Evolutionary conservation across 2,329 filamentous ascomycete species (phyloP).

Genomic region (Dothistroma septosporum): DNA sequence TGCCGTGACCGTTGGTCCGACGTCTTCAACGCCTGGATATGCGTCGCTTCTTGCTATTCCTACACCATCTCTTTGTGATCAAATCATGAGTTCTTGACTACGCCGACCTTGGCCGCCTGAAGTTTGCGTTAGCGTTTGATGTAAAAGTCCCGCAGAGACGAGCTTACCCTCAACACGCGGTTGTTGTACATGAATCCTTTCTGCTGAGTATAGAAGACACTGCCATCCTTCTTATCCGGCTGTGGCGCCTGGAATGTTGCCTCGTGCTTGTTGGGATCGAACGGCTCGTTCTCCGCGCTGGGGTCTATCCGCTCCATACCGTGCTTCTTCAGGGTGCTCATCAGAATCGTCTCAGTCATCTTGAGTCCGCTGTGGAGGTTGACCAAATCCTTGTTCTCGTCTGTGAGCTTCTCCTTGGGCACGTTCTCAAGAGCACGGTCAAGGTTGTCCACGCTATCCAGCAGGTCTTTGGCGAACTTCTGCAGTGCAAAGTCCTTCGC

Average conservation of each 20-base stretch:
- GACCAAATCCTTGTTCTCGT: conserved; percentile 73
- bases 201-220: conserved; percentile 86
- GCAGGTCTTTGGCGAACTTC: conserved; percentile 86
- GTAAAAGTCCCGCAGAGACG: conserved; percentile 13
- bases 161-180: conserved; percentile 64
- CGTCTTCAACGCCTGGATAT: not conserved
- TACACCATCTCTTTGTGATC: not conserved
- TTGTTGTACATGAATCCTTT: conserved; percentile 96
- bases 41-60: not conserved
- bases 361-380: conserved; percentile 84
- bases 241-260: conserved; percentile 91
- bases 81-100: conserved; percentile 71
- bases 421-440: conserved; percentile 85
- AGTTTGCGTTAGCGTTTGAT: conserved; percentile 25
- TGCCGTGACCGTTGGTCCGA: not conserved
- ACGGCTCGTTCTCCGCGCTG: conserved; percentile 66
- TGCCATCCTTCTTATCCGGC: conserved; percentile 82
- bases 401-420: conserved; percentile 65
- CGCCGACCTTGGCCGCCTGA: conserved; percentile 83
- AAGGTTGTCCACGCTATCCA: conserved; percentile 95
- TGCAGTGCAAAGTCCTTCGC: conserved; percentile 93
- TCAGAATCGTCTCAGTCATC: conserved; percentile 89
- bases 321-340: conserved; percentile 87
- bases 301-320: conserved; percentile 88
- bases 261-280: conserved; percentile 95